Evolutionary conservation across 257 asterid species (phyloP).

Genomic region (Avicennia marina): DNA sequence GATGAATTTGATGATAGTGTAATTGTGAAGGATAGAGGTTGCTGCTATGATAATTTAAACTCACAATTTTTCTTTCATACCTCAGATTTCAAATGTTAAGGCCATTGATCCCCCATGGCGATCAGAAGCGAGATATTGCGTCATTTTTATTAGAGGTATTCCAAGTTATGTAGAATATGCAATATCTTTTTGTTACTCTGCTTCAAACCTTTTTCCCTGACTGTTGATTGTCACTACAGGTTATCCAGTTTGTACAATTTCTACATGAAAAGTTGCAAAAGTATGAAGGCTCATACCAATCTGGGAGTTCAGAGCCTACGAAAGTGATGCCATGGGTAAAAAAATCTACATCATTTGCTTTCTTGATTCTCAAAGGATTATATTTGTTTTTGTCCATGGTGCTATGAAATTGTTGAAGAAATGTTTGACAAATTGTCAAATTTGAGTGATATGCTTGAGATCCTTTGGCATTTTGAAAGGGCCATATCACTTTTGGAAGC

Average conservation of each 20-base stretch:
- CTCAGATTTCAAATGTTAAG: constrained; percentile 62
- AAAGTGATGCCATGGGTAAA: constrained; percentile 83
- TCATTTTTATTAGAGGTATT: constrained; percentile 62
- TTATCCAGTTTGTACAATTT: constrained; percentile 57
- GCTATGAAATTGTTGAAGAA: no score
- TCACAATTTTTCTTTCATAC: neutral
- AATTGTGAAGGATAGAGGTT: neutral
- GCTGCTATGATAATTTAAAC: neutral
- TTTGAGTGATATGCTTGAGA: constrained; percentile 21
- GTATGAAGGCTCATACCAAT: constrained; percentile 57
- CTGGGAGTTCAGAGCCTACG: constrained; percentile 64
- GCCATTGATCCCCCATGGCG: constrained; percentile 58
- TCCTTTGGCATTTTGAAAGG: neutral
- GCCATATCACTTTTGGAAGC: no score
- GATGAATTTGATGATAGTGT: neutral
- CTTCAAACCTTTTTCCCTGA: neutral
- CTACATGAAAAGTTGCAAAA: constrained; percentile 55
- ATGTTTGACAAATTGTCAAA: neutral
- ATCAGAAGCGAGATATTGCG: constrained; percentile 73
- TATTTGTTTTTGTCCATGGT: neutral
- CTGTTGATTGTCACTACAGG: constrained; percentile 36
- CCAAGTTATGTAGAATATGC: neutral
- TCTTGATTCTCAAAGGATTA: constrained; percentile 8
- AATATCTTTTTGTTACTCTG: neutral
- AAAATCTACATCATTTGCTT: neutral